Evolutionary conservation across 305 asterid genomes (phyloP), one percentile per base, ranked within the genome.

Genomic region (Coffea humblotiana): DNA sequence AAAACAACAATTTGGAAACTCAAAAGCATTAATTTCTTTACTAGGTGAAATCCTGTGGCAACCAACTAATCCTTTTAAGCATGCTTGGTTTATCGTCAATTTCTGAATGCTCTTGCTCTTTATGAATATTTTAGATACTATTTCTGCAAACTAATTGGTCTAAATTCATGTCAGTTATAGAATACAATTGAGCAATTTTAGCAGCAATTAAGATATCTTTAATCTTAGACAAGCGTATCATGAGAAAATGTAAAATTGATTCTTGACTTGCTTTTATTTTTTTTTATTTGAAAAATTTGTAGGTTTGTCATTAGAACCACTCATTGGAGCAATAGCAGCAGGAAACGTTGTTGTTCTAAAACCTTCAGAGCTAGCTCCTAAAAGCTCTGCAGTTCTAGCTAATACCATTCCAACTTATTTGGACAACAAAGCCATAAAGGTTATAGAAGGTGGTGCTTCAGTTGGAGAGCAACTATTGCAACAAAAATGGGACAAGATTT

Each of bases 271-370:
- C 23, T 56, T 32, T 13, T 45, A 15, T 25, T 48, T 54, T n/a
- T n/a, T n/a, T n/a, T n/a, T 5, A 49, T 14, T 4, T 47, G 60
- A 67, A 68, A 75, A 35, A 21, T 58, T 51, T 72, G 70, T 75
- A 93, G 98, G 98, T 48, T 37, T 94, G 56, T 89, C 96, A 32
- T 63, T 94, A 85, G 98, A 94, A 68, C 89, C 94, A 72, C 35
- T 94, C 32, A 85, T 94, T 52, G 98, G 98, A 77, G 98, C 98
- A 54, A 89, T 94, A 43, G 92, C 96, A 12, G 96, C 98, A 8
- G 98, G 98, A 25, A 93, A 93, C 54, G 85, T 84, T 6, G 91
- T 80, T 18, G 91, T 89, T 14, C 37, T 94, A 52, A 94, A 94
- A 63, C 98, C 98, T 15, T 93, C 98, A 0, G 98, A 94, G 83